Evolutionary conservation across 176 grass and related monocot species (phyloP).

Genomic region (Saccharum spontaneum): DNA sequence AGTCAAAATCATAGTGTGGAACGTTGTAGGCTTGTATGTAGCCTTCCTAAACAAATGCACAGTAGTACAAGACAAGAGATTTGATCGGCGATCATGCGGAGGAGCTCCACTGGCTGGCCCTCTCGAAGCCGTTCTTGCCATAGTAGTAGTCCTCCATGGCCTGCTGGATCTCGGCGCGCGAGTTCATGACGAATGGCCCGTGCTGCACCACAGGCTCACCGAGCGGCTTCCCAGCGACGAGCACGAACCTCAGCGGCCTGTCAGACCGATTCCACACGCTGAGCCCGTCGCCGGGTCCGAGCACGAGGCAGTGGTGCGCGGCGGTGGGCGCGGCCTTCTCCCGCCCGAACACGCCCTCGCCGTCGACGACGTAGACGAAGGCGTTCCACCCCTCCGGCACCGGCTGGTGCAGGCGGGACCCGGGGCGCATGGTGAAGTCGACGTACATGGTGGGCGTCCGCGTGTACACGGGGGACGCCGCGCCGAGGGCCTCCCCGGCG

Average conservation of each 20-base stretch:
- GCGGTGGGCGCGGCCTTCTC: not conserved
- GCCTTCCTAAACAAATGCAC: not conserved
- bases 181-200: conserved; percentile 83
- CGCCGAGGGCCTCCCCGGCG: conserved; percentile 78
- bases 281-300: conserved; percentile 63
- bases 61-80: not conserved
- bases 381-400: conserved; percentile 74
- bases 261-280: conserved; percentile 64
- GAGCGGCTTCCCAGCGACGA: conserved; percentile 61
- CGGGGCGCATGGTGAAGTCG: conserved; percentile 73
- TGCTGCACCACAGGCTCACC: conserved; percentile 68
- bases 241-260: conserved; percentile 56
- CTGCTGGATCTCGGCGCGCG: conserved; percentile 62
- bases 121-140: conserved; percentile 74
- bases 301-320: conserved; percentile 68
- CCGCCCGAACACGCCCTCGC: conserved; percentile 69
- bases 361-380: conserved; percentile 76
- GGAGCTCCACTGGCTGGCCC: conserved; percentile 53
- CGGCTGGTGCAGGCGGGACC: conserved; percentile 55
- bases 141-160: conserved; percentile 79
- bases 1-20: not conserved
- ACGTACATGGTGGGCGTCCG: conserved; percentile 78
- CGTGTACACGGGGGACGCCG: conserved; percentile 79
- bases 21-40: too few relatives aligned
- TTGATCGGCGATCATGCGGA: not conserved